Percentiles rank a stretch among this genome's conserved stretches.
Conservation (phyloP, 768 basidiomycete species). For the Termitomyces sp. region DNA sequence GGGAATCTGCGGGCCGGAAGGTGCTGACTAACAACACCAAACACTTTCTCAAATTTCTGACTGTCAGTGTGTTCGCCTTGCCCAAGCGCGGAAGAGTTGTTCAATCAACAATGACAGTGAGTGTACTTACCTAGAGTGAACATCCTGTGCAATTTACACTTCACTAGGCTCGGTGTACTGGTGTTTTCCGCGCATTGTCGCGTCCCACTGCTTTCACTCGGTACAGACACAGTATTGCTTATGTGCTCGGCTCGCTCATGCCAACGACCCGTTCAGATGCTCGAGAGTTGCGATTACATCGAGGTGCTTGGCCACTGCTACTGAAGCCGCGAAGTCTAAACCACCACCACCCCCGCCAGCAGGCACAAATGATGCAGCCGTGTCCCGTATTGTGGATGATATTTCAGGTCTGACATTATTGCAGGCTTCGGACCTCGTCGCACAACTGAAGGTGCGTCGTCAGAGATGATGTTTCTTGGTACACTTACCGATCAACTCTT, state of each 20-base stretch:
- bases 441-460: conserved; percentile 75
- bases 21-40: conserved; percentile 28
- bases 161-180: conserved; percentile 42
- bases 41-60: conserved; percentile 34
- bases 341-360: conserved; percentile 38
- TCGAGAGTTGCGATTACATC: conserved; percentile 35
- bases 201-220: conserved; percentile 35
- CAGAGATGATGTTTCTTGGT: not conserved
- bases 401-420: conserved; percentile 86
- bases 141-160: conserved; percentile 1
- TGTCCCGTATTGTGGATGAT: conserved; percentile 86
- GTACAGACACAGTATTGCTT: conserved; percentile 23
- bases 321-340: conserved; percentile 39
- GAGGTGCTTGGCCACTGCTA: conserved; percentile 58
- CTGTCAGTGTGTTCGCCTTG: not conserved
- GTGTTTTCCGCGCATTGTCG: conserved; percentile 38
- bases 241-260: conserved; percentile 9
- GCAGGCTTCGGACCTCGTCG: conserved; percentile 93
- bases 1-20: conserved; percentile 13
- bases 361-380: conserved; percentile 54
- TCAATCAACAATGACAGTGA: conserved; percentile 37
- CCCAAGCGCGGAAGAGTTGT: conserved; percentile 17
- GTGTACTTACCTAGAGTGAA: conserved; percentile 16
- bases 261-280: conserved; percentile 24
- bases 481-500: not conserved